Evolutionary conservation across 106 monocot genomes (phyloP), one percentile per base, ranked within the genome.

Genomic region (Dendrobium nobile): DNA sequence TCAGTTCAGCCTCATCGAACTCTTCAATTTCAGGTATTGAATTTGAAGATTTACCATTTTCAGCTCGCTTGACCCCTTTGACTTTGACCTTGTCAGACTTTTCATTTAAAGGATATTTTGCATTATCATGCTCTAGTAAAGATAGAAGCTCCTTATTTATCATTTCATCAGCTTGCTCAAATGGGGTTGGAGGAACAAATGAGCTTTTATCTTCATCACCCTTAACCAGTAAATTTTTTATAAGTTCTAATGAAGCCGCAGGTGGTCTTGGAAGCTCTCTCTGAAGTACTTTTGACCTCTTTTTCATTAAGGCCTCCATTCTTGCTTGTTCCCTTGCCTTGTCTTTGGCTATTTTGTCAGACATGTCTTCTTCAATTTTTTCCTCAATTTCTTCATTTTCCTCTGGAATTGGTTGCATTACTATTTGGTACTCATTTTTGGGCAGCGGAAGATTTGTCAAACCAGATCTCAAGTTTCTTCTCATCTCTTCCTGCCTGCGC

Each of bases 91-190:
- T 91, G 18, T 89, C 88, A 73, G 68, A 19, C 73, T 89, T 94
- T 68, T 89, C 92, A 64, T 92, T 92, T 48, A 95, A 75, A 22
- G 98, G 98, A 73, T 98, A 98, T 78, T 98, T 95, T 9, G 89
- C 91, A 85, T 92, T 98, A 78, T 98, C 98, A 83, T 95, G 92
- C 56, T 95, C 98, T 54, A 98, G 70, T 72, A 98, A 81, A 6
- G 72, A 55, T 78, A 92, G 84, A 61, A 98, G 92, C 78, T 98
- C 98, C 83, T 80, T 92, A 70, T 84, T 92, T 84, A 98, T 89
- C 92, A 98, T 88, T 84, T 98, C 95, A 86, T 98, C 94, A 67
- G 98, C 94, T 65, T 92, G 94, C 74, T 98, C 98, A 84, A 92
- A 92, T 61, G 84, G 54, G 26, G 98, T 98, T 47, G 98, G 98